A percentile compares a stretch with the other conserved stretches of the same genome.
Conservation (phyloP, 139 green algal species). For the Gonium pectorale region DNA sequence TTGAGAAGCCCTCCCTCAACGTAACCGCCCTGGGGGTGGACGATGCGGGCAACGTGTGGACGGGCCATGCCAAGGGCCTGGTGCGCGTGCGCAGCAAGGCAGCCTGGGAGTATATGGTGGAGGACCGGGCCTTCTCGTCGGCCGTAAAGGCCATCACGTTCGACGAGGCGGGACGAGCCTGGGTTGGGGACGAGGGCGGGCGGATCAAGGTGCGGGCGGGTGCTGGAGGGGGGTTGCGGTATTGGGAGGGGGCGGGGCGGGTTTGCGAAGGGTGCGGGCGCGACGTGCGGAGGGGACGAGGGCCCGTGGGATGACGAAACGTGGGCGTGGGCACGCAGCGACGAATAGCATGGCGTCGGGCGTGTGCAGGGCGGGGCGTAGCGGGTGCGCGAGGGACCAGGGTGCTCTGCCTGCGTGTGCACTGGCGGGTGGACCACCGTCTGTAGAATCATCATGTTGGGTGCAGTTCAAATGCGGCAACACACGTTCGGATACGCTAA, state of each 20-base stretch:
- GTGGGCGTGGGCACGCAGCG: no score
- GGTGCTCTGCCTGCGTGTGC: no score
- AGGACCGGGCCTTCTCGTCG: conserved; percentile 50
- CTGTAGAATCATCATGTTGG: no score
- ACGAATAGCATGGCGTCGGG: no score
- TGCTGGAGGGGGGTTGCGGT: background rate
- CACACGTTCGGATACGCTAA: no score
- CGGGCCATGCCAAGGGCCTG: conserved; percentile 56
- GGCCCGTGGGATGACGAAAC: no score
- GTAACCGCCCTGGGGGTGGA: conserved; percentile 56
- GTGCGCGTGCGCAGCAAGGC: conserved; percentile 45
- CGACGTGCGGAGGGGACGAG: no score
- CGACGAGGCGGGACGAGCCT: conserved; percentile 50
- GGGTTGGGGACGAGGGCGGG: conserved; percentile 54
- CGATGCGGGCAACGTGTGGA: conserved; percentile 57
- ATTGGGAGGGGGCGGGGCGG: background rate
- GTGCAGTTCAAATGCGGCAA: no score
- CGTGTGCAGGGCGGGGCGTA: no score
- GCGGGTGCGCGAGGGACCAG: no score
- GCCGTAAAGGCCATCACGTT: conserved; percentile 48
- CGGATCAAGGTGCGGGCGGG: conserved; percentile 42
- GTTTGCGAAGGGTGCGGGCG: no score
- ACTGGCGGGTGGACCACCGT: no score
- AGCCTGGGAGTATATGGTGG: conserved; percentile 45
- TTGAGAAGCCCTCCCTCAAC: conserved; percentile 34